These are phyloP conservation scores for Hirsutella rhossiliensis DNA, from an alignment of 2,329 filamentous ascomycete genomes.

Conservation along the genomic window DNA sequence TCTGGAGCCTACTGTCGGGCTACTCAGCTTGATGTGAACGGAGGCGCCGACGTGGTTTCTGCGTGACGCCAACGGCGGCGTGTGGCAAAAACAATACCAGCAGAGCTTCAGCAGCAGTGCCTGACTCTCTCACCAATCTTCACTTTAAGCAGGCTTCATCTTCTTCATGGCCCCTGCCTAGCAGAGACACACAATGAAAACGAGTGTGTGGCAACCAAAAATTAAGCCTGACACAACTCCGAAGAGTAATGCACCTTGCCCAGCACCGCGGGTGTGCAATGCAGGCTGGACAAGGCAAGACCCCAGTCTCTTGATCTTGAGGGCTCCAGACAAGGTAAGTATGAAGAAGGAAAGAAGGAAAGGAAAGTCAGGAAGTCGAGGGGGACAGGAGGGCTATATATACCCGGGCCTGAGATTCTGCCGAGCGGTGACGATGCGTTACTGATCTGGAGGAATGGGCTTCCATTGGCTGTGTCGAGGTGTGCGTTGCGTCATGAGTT, in stretches of 20 bases:
- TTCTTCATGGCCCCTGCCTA: constrained; percentile 29
- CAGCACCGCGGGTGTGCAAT: constrained; percentile 39
- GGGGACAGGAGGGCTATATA: constrained; percentile 1
- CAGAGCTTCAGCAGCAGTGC: too few species aligned
- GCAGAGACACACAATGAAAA: constrained; percentile 33
- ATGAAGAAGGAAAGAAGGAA: constrained; percentile 27
- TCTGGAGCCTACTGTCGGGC: too few species aligned
- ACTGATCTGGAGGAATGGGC: background rate
- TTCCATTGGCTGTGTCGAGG: background rate
- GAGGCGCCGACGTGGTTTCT: too few species aligned
- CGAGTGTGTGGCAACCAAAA: constrained; percentile 28
- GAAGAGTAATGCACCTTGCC: constrained; percentile 35
- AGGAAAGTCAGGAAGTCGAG: background rate
- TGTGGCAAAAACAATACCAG: too few species aligned
- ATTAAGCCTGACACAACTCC: constrained; percentile 37
- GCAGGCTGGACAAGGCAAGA: constrained; percentile 33
- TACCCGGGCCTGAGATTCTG: constrained; percentile 2
- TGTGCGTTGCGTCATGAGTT: background rate
- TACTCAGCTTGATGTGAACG: too few species aligned
- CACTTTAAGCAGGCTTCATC: constrained; percentile 8
- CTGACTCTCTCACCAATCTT: background rate
- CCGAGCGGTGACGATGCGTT: constrained; percentile 5
- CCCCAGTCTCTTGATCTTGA: constrained; percentile 29
- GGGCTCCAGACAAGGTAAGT: constrained; percentile 36
- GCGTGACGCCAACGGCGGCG: too few species aligned